Evolutionary conservation across 495 filamentous ascomycete species (phyloP).

Genomic region (Penicillium egyptiacum): DNA sequence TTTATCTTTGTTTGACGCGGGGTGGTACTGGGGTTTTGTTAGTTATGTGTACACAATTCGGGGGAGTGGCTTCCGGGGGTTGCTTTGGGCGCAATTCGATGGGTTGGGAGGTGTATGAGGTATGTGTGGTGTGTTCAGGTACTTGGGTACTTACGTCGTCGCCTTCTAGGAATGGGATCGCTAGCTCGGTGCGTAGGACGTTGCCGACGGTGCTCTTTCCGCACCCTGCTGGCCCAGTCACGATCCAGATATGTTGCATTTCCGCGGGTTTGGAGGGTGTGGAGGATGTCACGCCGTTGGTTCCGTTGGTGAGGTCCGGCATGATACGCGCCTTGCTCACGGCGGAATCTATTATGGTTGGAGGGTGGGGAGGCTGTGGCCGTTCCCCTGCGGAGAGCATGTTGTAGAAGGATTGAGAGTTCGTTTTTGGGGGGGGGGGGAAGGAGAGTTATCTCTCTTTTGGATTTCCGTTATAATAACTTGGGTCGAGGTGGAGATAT

Average conservation of each 20-base stretch:
- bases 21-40: constrained; percentile 67
- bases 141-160: constrained; percentile 72
- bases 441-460: background rate
- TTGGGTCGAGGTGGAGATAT: constrained; percentile 19
- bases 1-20: constrained; percentile 83
- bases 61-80: background rate
- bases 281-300: constrained; percentile 14
- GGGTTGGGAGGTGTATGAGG: background rate
- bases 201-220: constrained; percentile 93
- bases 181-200: constrained; percentile 67
- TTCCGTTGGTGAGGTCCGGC: constrained; percentile 23
- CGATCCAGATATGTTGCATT: constrained; percentile 88
- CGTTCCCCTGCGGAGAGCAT: constrained; percentile 50
- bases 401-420: constrained; percentile 19
- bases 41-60: constrained; percentile 12
- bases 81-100: constrained; percentile 2
- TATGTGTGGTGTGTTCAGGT: background rate
- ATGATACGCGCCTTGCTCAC: constrained; percentile 25
- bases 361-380: constrained; percentile 30
- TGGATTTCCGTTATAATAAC: constrained; percentile 13
- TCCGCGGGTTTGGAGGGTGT: constrained; percentile 20
- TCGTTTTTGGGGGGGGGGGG: background rate
- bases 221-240: constrained; percentile 96
- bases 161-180: constrained; percentile 86
- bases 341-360: constrained; percentile 26